Percentiles rank a stretch among this genome's conserved stretches.
Evolutionary conservation across 345 rosid genomes (phyloP).

Genomic region (Aegle marmelos): DNA sequence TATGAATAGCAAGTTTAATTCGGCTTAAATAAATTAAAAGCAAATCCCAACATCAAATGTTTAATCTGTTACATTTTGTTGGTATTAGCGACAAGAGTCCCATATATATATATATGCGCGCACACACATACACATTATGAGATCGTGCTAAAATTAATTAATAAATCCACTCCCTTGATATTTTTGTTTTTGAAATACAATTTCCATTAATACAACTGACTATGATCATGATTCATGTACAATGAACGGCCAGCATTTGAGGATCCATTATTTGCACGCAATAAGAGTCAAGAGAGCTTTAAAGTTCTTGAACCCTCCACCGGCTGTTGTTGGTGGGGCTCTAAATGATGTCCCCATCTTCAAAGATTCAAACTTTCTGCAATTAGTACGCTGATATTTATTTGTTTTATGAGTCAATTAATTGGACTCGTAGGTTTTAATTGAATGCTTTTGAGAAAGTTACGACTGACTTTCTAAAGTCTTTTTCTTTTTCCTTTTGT

Average conservation of each 20-base stretch:
- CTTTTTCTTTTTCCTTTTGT: not conserved
- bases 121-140: no score
- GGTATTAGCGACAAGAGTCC: not conserved
- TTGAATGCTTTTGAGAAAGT: slow-evolving; percentile 6
- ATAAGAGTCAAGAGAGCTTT: not conserved
- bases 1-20: no score
- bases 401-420: slow-evolving; percentile 7
- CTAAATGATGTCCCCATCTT: slow-evolving; percentile 10
- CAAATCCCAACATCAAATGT: not conserved
- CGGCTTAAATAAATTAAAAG: not conserved
- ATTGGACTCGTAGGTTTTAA: not conserved
- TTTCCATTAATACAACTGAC: not conserved
- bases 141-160: no score
- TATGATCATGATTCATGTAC: not conserved
- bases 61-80: not conserved
- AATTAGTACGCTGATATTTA: not conserved
- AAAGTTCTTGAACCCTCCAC: not conserved
- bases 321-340: slow-evolving; percentile 11
- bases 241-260: slow-evolving; percentile 19
- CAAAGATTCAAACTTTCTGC: slow-evolving; percentile 18
- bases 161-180: no score
- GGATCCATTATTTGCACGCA: slow-evolving; percentile 5
- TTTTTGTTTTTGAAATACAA: not conserved
- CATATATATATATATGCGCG: no score
- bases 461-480: not conserved